A percentile compares a stretch with the other conserved stretches of the same genome.
These are phyloP conservation scores for Arthroderma uncinatum DNA, from an alignment of 2,329 filamentous ascomycete genomes.

Conservation along the genomic window DNA sequence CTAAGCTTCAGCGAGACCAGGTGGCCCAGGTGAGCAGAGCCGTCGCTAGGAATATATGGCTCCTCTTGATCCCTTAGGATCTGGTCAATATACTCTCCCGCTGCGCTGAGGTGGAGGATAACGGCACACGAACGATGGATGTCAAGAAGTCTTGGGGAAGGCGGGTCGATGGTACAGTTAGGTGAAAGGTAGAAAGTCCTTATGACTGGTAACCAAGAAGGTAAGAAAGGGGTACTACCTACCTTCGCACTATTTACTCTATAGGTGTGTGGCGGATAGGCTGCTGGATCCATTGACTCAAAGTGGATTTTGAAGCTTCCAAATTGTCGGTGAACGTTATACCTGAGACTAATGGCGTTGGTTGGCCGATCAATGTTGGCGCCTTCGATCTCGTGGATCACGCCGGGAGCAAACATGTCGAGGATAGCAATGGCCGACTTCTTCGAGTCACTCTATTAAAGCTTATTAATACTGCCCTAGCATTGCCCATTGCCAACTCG, in stretches of 20 bases:
- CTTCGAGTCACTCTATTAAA: constrained; percentile 20
- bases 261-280: constrained; percentile 13
- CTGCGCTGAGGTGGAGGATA: constrained; percentile 18
- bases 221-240: neutral
- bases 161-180: constrained; percentile 23
- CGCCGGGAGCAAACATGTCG: constrained; percentile 34
- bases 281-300: neutral
- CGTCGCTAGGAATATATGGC: constrained; percentile 17
- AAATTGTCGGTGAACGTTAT: constrained; percentile 16
- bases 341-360: constrained; percentile 32
- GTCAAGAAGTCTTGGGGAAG: constrained; percentile 17
- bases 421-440: constrained; percentile 29
- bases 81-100: constrained; percentile 16
- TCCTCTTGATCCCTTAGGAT: constrained; percentile 20
- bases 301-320: constrained; percentile 10
- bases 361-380: constrained; percentile 31
- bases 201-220: constrained; percentile 10
- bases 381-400: constrained; percentile 30
- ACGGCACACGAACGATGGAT: constrained; percentile 15
- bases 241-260: constrained; percentile 8
- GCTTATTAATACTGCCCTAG: too few species aligned
- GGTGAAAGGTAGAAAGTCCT: constrained; percentile 15
- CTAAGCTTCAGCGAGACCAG: constrained; percentile 12
- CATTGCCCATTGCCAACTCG: too few species aligned
- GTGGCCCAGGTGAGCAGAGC: constrained; percentile 14